Evolutionary conservation across 106 monocot genomes (phyloP).

Genomic region (Dendrobium huoshanense): DNA sequence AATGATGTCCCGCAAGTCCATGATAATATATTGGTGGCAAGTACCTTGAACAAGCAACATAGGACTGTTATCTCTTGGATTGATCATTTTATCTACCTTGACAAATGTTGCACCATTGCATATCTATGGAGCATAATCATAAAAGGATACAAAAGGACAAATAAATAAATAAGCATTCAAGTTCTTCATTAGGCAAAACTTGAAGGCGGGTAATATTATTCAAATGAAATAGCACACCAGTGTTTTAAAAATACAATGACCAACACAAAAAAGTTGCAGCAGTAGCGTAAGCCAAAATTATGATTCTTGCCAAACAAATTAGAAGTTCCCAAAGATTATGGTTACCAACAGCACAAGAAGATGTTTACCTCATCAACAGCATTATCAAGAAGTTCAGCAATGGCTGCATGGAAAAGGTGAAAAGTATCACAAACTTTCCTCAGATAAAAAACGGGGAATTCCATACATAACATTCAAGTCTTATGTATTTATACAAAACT

Average conservation of each 20-base stretch:
- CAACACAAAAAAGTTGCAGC: neutral
- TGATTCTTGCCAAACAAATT: neutral
- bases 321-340: neutral
- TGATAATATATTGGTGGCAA: neutral
- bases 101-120: slow-evolving; percentile 79
- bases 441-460: neutral
- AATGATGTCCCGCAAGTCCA: too few relatives aligned
- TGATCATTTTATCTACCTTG: slow-evolving; percentile 61
- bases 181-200: neutral
- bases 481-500: too few relatives aligned
- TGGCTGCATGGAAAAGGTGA: slow-evolving; percentile 37
- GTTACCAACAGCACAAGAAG: neutral
- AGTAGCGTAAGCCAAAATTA: neutral
- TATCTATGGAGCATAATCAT: slow-evolving; percentile 24
- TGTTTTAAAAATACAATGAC: neutral
- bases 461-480: too few relatives aligned
- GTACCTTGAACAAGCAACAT: slow-evolving; percentile 79
- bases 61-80: slow-evolving; percentile 52
- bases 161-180: neutral
- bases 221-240: neutral
- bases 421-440: neutral
- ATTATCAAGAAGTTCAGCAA: slow-evolving; percentile 95
- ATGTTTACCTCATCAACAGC: slow-evolving; percentile 81
- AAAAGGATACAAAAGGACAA: neutral
- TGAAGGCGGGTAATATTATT: neutral